Evolutionary conservation across 2,329 filamentous ascomycete species (phyloP).

Genomic region (Neocucurbitaria cava): DNA sequence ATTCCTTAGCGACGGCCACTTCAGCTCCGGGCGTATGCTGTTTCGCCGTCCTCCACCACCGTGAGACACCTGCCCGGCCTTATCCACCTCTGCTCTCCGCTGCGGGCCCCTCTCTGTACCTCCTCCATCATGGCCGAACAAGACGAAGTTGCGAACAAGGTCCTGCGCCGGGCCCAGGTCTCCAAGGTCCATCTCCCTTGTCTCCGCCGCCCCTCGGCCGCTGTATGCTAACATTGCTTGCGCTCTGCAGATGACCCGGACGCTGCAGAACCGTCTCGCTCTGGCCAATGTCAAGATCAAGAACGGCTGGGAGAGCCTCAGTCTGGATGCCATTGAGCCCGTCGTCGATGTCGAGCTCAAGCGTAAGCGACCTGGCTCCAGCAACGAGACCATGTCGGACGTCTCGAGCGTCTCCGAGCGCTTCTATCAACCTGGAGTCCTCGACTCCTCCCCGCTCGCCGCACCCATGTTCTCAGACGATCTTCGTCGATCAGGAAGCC

Average conservation of each 20-base stretch:
- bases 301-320: constrained; percentile 91
- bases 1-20: constrained; percentile 34
- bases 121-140: constrained; percentile 42
- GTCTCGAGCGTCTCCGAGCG: constrained; percentile 84
- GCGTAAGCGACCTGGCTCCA: constrained; percentile 69
- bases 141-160: constrained; percentile 52
- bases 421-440: constrained; percentile 69
- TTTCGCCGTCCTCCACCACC: constrained; percentile 32
- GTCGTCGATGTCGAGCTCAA: constrained; percentile 80
- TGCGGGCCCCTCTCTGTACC: constrained; percentile 13
- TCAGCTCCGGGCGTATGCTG: constrained; percentile 39
- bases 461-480: constrained; percentile 85
- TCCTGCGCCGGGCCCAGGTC: constrained; percentile 52
- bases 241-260: constrained; percentile 79
- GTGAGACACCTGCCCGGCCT: constrained; percentile 36
- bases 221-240: constrained; percentile 32
- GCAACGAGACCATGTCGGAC: constrained; percentile 81
- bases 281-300: constrained; percentile 97
- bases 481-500: constrained; percentile 65
- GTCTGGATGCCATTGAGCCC: constrained; percentile 84
- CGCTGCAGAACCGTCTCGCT: constrained; percentile 90
- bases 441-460: constrained; percentile 87
- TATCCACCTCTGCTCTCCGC: constrained; percentile 24
- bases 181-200: constrained; percentile 46
- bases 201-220: constrained; percentile 19